Percentiles rank a stretch among this genome's conserved stretches.
These are phyloP conservation scores for Truncatella angustata DNA, from an alignment of 2,329 filamentous ascomycete species.

Conservation along the genomic window DNA sequence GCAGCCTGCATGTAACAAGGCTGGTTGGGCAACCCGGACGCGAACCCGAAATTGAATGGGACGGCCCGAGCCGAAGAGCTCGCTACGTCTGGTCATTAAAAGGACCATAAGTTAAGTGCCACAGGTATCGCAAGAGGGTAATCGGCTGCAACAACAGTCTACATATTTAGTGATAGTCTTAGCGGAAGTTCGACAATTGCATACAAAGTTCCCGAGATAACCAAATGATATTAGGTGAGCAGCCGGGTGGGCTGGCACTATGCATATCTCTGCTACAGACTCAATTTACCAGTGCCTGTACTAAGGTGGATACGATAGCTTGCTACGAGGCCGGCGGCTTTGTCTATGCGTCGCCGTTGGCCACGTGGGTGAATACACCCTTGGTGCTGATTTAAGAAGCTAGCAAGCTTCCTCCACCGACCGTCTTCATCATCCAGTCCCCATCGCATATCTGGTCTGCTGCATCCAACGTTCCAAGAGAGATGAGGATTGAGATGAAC, in stretches of 20 bases:
- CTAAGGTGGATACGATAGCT: conserved; percentile 40
- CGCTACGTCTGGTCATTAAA: no score
- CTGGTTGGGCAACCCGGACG: no score
- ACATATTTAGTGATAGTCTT: no score
- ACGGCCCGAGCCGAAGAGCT: no score
- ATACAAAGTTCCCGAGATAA: no score
- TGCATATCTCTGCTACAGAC: conserved; percentile 48
- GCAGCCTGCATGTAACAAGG: no score
- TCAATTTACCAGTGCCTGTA: conserved; percentile 47
- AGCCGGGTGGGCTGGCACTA: conserved; percentile 46
- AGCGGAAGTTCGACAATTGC: no score
- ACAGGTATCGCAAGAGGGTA: no score
- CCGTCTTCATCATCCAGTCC: conserved; percentile 43
- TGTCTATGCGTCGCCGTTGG: conserved; percentile 52
- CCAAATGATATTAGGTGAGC: no score
- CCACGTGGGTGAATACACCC: conserved; percentile 35
- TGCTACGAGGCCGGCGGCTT: conserved; percentile 59
- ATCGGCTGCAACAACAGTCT: no score
- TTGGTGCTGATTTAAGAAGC: conserved; percentile 52
- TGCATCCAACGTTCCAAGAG: conserved; percentile 20
- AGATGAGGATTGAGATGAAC: conserved; percentile 49
- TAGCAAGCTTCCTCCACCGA: conserved; percentile 59
- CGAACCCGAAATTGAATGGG: no score
- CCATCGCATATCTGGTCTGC: conserved; percentile 53
- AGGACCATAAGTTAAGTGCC: no score